Conservation (phyloP, 2,329 filamentous ascomycete species). For the Cladosporium halotolerans region DNA sequence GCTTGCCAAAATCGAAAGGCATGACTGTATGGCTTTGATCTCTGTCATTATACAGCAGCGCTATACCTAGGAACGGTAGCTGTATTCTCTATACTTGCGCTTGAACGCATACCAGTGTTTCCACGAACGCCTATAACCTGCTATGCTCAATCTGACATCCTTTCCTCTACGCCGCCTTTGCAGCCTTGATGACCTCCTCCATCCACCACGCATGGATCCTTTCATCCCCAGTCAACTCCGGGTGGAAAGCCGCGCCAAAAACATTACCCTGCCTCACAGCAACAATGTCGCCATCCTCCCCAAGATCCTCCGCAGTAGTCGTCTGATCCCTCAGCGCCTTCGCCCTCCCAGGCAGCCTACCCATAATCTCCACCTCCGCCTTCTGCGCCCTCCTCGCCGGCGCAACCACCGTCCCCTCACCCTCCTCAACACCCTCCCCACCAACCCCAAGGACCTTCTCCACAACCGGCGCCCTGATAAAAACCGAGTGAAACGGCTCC, state of each 20-base stretch:
- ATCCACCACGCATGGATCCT: constrained; percentile 95
- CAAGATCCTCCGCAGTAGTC: constrained; percentile 40
- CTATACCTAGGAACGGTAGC: no score
- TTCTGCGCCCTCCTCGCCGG: constrained; percentile 46
- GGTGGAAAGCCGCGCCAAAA: constrained; percentile 92
- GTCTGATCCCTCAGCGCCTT: constrained; percentile 43
- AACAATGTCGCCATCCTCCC: constrained; percentile 67
- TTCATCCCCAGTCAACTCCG: constrained; percentile 80
- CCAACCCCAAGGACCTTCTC: constrained; percentile 61
- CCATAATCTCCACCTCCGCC: constrained; percentile 53
- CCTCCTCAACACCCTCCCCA: constrained; percentile 26
- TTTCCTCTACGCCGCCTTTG: not conserved
- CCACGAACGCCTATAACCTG: no score
- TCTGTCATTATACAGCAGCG: no score
- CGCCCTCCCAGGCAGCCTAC: constrained; percentile 48
- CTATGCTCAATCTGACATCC: no score
- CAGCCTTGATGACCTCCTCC: constrained; percentile 50
- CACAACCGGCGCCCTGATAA: constrained; percentile 91
- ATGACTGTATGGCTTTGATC: no score
- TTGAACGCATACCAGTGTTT: no score
- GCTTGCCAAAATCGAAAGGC: no score
- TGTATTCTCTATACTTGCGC: no score
- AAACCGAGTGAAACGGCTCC: constrained; percentile 69
- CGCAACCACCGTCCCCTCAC: constrained; percentile 49
- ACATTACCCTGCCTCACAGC: constrained; percentile 87